These are phyloP conservation scores for Diaporthe sp. DNA, from an alignment of 2,329 filamentous ascomycete genomes.

Conservation along the genomic window DNA sequence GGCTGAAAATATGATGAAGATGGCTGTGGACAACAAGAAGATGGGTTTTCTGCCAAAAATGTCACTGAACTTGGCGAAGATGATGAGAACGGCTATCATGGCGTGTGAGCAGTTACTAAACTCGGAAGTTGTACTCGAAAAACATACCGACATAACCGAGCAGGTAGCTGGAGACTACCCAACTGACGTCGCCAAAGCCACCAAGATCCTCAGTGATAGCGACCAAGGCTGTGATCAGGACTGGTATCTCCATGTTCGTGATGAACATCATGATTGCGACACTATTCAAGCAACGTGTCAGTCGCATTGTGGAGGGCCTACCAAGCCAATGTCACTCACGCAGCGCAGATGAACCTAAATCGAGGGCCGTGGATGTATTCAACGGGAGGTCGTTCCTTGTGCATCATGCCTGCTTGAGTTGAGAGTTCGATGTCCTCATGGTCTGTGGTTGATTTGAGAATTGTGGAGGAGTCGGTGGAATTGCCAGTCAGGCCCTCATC, in stretches of 20 bases:
- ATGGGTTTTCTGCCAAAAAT: conserved; percentile 9
- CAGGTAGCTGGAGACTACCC: background rate
- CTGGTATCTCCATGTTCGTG: conserved; percentile 4
- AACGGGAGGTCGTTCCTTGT: background rate
- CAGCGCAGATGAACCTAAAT: background rate
- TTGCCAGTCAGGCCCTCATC: background rate
- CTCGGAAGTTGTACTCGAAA: background rate
- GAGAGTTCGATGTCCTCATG: background rate
- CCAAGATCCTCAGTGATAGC: background rate
- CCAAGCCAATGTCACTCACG: background rate
- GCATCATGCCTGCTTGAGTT: background rate
- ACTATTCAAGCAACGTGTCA: background rate
- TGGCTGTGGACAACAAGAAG: background rate
- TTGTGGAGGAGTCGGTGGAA: background rate
- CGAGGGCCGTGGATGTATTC: background rate
- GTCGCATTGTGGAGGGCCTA: background rate
- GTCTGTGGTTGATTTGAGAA: background rate
- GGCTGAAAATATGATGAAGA: conserved; percentile 14
- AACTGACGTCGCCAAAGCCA: background rate
- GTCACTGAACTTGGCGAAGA: conserved; percentile 27
- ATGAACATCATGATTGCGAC: conserved; percentile 15
- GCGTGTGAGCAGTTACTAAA: background rate
- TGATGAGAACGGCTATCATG: background rate
- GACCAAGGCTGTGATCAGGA: background rate
- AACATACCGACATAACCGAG: conserved; percentile 1